Evolutionary conservation across 495 filamentous ascomycete species (phyloP), one percentile per base, ranked within the genome.

Genomic region (Corynascus novoguineensis): DNA sequence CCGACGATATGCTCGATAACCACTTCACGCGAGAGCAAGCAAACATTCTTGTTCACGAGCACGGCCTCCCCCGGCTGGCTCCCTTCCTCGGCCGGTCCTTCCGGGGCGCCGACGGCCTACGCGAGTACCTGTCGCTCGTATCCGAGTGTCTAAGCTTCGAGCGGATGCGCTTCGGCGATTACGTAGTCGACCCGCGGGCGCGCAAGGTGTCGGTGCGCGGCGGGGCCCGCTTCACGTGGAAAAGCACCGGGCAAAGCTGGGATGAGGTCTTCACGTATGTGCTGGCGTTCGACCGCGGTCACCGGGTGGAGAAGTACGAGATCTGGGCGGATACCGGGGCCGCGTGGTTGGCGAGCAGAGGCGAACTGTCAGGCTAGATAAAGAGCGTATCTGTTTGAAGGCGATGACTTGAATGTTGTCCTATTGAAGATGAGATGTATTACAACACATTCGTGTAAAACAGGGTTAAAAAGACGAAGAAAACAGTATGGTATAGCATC

Each of bases 281-380:
- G 31, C 60, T 86, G 32, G 68, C 50, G 40, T 71, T 85, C 55
- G 78, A 75, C 21, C 65, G 64, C 10, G 49, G 54, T 49, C 46
- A 69, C 15, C 80, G 74, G 62, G 70, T 85, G 11, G 58, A 57
- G 22, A 73, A 70, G 55, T 86, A 83, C 68, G 71, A 78, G 57
- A 71, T 86, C 34, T 86, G 83, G 83, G 83, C 81, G 27, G 83
- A 86, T 74, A 80, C 81, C 3, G 83, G 83, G 11, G 83, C 83
- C 27, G 81, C 80, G 21, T 84, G 81, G 73, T 68, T 86, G 54
- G 83, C 83, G 19, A 68, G 73, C 37, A 54, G 62, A 32, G 83
- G 82, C 49, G 53, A 65, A 58, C 69, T 83, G 19, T 12, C 19
- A n/a, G 12, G 10, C 11, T 6, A 58, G 11, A 17, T 41, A 22